These are phyloP conservation scores for Dentipellis fragilis DNA, from an alignment of 768 basidiomycete genomes.

Conservation along the genomic window DNA sequence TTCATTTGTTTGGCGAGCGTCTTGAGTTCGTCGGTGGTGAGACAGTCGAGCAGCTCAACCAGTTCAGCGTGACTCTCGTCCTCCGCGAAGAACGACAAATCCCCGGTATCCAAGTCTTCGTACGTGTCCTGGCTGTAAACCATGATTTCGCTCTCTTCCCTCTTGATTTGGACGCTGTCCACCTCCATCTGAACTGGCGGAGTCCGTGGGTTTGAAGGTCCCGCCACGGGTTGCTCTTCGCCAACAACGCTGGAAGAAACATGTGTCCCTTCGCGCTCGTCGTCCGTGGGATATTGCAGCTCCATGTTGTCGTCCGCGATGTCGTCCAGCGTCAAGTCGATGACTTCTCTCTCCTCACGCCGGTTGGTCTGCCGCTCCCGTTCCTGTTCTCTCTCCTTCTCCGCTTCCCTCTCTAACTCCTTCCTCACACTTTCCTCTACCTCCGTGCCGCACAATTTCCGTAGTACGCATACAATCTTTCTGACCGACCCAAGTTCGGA, in stretches of 20 bases:
- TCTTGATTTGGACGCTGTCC: not conserved
- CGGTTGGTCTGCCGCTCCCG: not conserved
- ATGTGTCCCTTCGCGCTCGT: slow-evolving; percentile 2
- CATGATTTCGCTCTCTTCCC: not conserved
- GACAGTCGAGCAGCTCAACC: slow-evolving; percentile 30
- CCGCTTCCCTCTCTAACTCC: not conserved
- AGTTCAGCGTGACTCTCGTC: slow-evolving; percentile 31
- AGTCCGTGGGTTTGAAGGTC: slow-evolving; percentile 4
- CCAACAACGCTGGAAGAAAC: not conserved
- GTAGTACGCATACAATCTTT: not conserved
- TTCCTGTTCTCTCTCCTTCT: slow-evolving; percentile 3
- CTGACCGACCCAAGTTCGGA: slow-evolving; percentile 28
- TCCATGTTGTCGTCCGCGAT: slow-evolving; percentile 25
- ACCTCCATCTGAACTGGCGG: slow-evolving; percentile 3
- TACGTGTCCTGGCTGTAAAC: not conserved
- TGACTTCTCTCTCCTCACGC: slow-evolving; percentile 20
- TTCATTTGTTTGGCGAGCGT: slow-evolving; percentile 35
- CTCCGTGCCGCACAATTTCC: not conserved
- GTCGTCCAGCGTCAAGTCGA: slow-evolving; percentile 27
- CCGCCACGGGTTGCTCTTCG: not conserved
- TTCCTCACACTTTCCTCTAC: not conserved
- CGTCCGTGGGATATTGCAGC: slow-evolving; percentile 2
- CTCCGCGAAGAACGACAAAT: slow-evolving; percentile 25
- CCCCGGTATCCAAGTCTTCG: not conserved
- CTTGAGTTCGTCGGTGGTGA: slow-evolving; percentile 35